Base-by-base conservation (phyloP, 345 rosid genomes). In the Dipteronia sinensis region DNA sequence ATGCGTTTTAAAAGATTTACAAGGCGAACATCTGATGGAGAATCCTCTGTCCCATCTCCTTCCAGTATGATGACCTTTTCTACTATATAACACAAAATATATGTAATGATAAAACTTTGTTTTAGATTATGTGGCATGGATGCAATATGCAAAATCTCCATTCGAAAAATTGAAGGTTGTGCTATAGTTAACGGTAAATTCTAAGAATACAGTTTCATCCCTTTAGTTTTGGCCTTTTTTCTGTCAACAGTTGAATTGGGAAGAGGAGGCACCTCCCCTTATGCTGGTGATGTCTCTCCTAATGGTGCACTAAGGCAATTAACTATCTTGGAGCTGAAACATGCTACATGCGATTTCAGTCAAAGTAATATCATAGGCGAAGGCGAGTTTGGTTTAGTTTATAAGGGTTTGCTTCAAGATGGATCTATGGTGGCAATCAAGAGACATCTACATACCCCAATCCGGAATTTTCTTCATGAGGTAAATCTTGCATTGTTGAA, bases 381-480 rank as follows among this genome's bases (percentile, higher is more conserved):
- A 81, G 87, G 88, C 23, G 61, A 72, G 65, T 85, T 83, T 7
- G 88, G 90, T 62, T 72, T 83, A 55, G 88, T 80, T 38, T 83
- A 83, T 38, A 85, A 83, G 74, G 90, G 88, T 64, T 53, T 87
- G 66, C 90, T 85, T 75, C 87, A 74, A 66, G 85, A 87, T 75
- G 88, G 90, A 67, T 78, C 90, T 46, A 74, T 85, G 22, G 88
- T 85, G 23, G 87, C 85, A 19, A 82, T 87, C 76, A 87, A 87
- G 83, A 79, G 88, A 79, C 71, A 49, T 67, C 38, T 82, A 12
- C 69, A 81, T 22, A 69, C 71, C 58, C 84, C 74, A 1, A 55
- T 69, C 70, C 82, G n/a, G 10, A 42, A 78, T 56, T 78, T 85
- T 22, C 53, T 76, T 72, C 72, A 49, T 16, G 65, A 83, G 88